phyloP scores from a whole-genome alignment of 495 filamentous ascomycete genomes.

The Thozetella sp. region DNA sequence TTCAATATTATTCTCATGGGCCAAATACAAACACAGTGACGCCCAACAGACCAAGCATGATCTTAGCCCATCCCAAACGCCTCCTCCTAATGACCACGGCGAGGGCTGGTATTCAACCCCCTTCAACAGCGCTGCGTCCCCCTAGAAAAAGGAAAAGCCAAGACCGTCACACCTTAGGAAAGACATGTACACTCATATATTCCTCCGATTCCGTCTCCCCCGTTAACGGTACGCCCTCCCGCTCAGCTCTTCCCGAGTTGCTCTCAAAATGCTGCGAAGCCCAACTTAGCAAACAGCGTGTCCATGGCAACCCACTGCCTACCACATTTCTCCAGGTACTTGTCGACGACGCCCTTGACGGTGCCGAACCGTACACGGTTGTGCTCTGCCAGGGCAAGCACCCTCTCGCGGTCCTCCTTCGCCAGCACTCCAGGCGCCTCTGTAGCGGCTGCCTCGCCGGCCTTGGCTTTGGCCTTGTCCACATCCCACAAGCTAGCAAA shows the following conservation, averaged over 20 bases:
- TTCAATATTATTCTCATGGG: too few species aligned
- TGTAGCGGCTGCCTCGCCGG: constrained; percentile 36
- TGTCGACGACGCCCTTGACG: constrained; percentile 75
- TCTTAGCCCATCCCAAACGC: neutral
- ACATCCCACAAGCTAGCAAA: constrained; percentile 86
- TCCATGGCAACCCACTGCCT: constrained; percentile 97
- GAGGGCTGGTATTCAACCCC: neutral
- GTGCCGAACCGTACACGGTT: constrained; percentile 79
- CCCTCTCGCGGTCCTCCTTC: constrained; percentile 47
- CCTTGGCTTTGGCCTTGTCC: constrained; percentile 69
- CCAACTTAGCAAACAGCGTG: constrained; percentile 70
- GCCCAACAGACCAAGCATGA: neutral
- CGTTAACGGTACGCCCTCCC: neutral
- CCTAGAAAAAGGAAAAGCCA: neutral
- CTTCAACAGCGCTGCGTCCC: too few species aligned
- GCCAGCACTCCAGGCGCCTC: constrained; percentile 37
- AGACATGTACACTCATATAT: neutral
- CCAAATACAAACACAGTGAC: too few species aligned
- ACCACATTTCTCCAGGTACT: constrained; percentile 90
- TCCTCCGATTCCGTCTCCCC: too few species aligned
- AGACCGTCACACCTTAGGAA: neutral
- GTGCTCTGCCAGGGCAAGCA: constrained; percentile 72
- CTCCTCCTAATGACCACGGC: neutral
- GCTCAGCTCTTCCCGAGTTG: neutral
- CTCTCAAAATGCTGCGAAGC: constrained; percentile 34